Base-by-base conservation (phyloP, 164 flowering plant genomes). In the Hamamelis virginiana region DNA sequence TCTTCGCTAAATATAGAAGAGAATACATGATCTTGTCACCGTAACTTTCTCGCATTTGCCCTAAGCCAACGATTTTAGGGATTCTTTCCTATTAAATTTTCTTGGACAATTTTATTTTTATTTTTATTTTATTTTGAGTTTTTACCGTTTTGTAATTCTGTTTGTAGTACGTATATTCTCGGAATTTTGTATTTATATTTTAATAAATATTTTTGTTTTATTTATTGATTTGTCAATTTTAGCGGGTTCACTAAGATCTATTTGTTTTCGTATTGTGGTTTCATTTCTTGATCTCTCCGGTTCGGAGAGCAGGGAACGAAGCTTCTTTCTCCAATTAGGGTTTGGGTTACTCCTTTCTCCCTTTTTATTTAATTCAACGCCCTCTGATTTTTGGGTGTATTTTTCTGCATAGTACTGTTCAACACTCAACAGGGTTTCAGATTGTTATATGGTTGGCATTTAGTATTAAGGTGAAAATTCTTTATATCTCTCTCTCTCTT, bases 1-100 rank as follows among this genome's bases (percentile, higher is more conserved):
- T n/a, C 41, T 33, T 46, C 47, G 6, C 69, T 27, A 64, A 63
- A 65, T 64, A 57, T 71, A 14, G 64, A 63, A 6, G 15, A 2
- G 59, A 8, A 64, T 50, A 21, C 23, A 33, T 15, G 41, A 2
- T 33, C 41, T 33, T 33, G 41, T 33, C 6, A 2, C 41, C 41
- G 2, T 33, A 6, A 6, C 6, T 14, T 19, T 19, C 22, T 18
- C 56, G 18, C 59, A 56, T 22, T 10, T 22, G 1, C 5, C 59
- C 59, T 23, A 8, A 56, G 22, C 28, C 59, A 10, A 1, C 10
- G 5, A 55, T 55, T 55, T 55, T 22, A 33, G 41, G 2, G 41
- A 2, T 33, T 33, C n/a, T 33, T 33, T 33, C 41, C 41, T 33
- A 2, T 6, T 33, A 33, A 33, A 2, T 33, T 33, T 33, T 33